Conservation (phyloP, 208 protist genomes). For the Leishmania braziliensis region DNA sequence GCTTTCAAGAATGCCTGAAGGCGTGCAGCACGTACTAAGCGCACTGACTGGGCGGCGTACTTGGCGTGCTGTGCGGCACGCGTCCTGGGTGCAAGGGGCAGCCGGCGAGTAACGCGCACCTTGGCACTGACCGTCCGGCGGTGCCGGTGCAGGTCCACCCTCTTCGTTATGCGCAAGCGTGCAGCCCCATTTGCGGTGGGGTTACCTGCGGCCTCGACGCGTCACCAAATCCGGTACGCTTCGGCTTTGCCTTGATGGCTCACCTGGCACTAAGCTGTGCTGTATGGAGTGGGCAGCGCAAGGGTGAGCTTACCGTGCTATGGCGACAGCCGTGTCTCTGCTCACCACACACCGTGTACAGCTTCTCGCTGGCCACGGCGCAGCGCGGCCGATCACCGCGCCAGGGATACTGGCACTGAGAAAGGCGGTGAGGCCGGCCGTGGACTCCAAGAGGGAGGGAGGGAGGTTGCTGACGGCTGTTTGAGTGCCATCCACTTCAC, state of each 20-base stretch:
- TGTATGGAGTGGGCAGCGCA: neutral
- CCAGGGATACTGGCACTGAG: neutral
- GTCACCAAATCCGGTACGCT: neutral
- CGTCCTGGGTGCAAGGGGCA: neutral
- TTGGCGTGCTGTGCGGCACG: no score
- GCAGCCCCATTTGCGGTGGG: neutral
- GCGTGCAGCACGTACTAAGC: neutral
- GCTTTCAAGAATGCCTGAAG: neutral
- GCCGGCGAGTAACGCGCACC: neutral
- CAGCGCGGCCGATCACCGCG: neutral
- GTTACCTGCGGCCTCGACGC: neutral
- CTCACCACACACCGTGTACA: neutral
- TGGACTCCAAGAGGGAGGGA: neutral
- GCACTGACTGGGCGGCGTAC: neutral
- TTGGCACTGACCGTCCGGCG: neutral
- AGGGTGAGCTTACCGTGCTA: neutral
- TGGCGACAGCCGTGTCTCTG: neutral
- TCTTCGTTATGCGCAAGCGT: neutral
- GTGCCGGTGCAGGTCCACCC: neutral
- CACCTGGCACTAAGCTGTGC: neutral
- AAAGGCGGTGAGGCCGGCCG: neutral
- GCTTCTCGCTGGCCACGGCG: conserved; percentile 1
- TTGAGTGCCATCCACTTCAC: neutral
- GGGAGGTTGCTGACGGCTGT: neutral
- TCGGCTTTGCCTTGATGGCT: neutral